Base-by-base conservation (phyloP, 805 yeast species). In the Torulaspora gathmanii region DNA sequence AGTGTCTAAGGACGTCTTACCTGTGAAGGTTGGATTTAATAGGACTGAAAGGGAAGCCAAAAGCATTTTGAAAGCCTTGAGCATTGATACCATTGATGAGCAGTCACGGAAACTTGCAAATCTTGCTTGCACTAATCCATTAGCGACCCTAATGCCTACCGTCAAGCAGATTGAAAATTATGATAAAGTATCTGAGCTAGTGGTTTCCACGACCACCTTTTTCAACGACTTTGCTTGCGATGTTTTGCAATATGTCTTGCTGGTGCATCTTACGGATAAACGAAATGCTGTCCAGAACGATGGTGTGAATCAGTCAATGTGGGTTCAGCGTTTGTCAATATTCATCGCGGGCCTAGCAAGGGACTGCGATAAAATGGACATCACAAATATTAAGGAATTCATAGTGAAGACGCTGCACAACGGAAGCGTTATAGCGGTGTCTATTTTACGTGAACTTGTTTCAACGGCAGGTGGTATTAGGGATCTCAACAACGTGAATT, bases 121-220 rank as follows among this genome's bases (percentile, higher is more conserved):
- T 52, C 71, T 87, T 10, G 76, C 89, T 16, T 81, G 79, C 47
- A 67, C 84, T 1, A 87, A 87, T 60, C 97, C 98, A 1, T 60
- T 89, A 15, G 83, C 95, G 2, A 79, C 89, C 11, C 77, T 90
- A 35, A 67, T 77, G 17, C 82, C 86, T 0, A 74, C 86, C 37
- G 71, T 90, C 9, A 79, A 79, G 37, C 96, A 88, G 58, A 79
- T 91, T 51, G 98, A 91, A 64, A 87, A 93, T 68, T 91, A 91
- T 60, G 95, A 85, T 58, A 91, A 91, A 58, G 75, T 91, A 51
- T 84, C 83, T 36, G 80, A 79, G 30, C 70, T 91, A 46, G 80
- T 91, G 5, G 89, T 87, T 8, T 83, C 83, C 37, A 78, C 93
- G 5, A 88, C 96, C 0, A 70, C 79, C 33, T 83, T 78, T 57